These are phyloP conservation scores for Phialocephala sp. DNA, from an alignment of 2,329 filamentous ascomycete species.

Conservation along the genomic window DNA sequence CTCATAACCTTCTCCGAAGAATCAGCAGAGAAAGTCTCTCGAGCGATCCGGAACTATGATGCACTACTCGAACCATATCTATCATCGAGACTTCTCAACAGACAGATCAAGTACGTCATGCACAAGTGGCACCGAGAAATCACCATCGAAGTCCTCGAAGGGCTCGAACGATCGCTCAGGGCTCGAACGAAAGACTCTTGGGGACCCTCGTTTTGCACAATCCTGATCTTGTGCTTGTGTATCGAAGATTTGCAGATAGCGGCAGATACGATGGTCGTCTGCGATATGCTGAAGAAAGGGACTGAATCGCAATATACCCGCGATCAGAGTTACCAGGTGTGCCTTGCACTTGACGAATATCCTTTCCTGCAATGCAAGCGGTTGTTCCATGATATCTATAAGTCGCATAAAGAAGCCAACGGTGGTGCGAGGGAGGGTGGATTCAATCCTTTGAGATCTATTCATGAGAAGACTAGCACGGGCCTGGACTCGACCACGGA, in stretches of 20 bases:
- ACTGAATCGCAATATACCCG: conserved; percentile 21
- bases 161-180: conserved; percentile 33
- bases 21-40: conserved; percentile 26
- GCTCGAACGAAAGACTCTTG: conserved; percentile 34
- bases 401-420: conserved; percentile 26
- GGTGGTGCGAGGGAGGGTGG: conserved; percentile 28
- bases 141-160: conserved; percentile 30
- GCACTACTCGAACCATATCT: conserved; percentile 23
- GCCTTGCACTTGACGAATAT: conserved; percentile 29
- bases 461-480: conserved; percentile 11
- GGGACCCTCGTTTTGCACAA: conserved; percentile 34
- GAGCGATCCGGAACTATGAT: conserved; percentile 13
- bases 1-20: conserved; percentile 33
- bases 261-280: conserved; percentile 33
- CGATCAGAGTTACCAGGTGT: conserved; percentile 29
- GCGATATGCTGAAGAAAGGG: conserved; percentile 29
- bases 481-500: conserved; percentile 28
- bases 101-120: conserved; percentile 36
- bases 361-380: conserved; percentile 32
- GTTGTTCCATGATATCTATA: conserved; percentile 39
- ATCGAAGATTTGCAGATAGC: conserved; percentile 36
- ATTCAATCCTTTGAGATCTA: conserved; percentile 34
- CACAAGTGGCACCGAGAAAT: conserved; percentile 33
- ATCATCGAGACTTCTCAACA: conserved; percentile 36
- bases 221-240: conserved; percentile 37